Base-by-base conservation (phyloP, 2,329 filamentous ascomycete species). In the Neofusicoccum sp. region DNA sequence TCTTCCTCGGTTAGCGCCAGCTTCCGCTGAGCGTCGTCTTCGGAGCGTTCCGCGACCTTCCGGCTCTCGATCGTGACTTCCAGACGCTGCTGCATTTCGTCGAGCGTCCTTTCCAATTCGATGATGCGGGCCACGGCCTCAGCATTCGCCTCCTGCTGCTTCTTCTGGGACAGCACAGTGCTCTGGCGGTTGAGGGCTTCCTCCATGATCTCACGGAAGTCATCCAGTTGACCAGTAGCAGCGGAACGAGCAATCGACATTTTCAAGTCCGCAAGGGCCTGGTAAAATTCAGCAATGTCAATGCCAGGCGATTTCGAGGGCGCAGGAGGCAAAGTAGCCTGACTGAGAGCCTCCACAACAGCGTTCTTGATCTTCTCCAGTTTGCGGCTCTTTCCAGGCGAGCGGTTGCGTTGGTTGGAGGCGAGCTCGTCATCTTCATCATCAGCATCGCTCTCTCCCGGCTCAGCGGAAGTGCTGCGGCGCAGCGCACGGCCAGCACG, bases 401-500 rank as follows among this genome's bases (percentile, higher is more conserved):
- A 97, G 66, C 87, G 82, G 5, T 89, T 89, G 56, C 90, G 87
- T 60, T 71, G 86, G 82, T 88, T 68, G 77, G 59, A 56, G 26
- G 49, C 78, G 43, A 80, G 76, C 40, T 84, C 90, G 24, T 96
- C 92, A 65, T 96, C 93, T 70, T 96, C 92, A 64, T 96, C 93
- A 72, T 98, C 93, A 9, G 95, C 93, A 76, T 98, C 95, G 71
- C 93, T 97, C 62, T 96, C 87, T 49, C 85, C 81, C 3, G 80
- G 77, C 31, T 91, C 89, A n/a, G 81, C 85, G 48, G 89, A 93
- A 41, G 85, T 75, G 72, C 87, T 91, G 66, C 86, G 85, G 65
- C 84, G 80, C 28, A 84, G 82, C 60, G 80, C 84, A 9, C 86
- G 84, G 28, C 66, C 66, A 43, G 66, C 60, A 12, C 79, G 59